These are phyloP conservation scores for Begonia loranthoides DNA, from an alignment of 306 rosid genomes.

Conservation along the genomic window DNA sequence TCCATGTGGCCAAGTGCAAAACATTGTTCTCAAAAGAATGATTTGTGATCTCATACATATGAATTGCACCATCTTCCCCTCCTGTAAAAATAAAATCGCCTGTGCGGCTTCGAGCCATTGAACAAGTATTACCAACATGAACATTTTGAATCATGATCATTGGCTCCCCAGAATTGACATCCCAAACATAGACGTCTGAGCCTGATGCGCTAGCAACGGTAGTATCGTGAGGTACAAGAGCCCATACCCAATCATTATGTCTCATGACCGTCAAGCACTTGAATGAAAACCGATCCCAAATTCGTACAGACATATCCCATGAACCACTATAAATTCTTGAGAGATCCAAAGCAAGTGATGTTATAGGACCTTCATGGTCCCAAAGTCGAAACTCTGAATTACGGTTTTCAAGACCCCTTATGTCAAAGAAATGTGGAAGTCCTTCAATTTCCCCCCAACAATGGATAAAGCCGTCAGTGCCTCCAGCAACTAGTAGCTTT, in stretches of 20 bases:
- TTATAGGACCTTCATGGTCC: slow-evolving; percentile 91
- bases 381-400: slow-evolving; percentile 62
- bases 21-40: slow-evolving; percentile 17
- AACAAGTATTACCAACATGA: slow-evolving; percentile 60
- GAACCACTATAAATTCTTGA: slow-evolving; percentile 89
- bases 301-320: slow-evolving; percentile 87
- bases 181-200: slow-evolving; percentile 84
- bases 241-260: slow-evolving; percentile 95
- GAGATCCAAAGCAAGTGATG: slow-evolving; percentile 76
- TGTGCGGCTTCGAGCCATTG: slow-evolving; percentile 61
- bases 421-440: slow-evolving; percentile 54
- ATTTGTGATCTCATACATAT: slow-evolving; percentile 56
- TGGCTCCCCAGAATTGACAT: slow-evolving; percentile 39
- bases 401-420: slow-evolving; percentile 39
- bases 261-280: slow-evolving; percentile 51
- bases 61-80: slow-evolving; percentile 84
- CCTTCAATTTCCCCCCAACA: slow-evolving; percentile 87
- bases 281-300: slow-evolving; percentile 70
- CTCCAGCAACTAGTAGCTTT: slow-evolving; percentile 63
- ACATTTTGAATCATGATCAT: slow-evolving; percentile 37
- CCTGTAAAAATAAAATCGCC: slow-evolving; percentile 82
- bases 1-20: slow-evolving; percentile 50
- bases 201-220: slow-evolving; percentile 68
- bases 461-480: slow-evolving; percentile 82
- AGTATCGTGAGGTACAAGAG: slow-evolving; percentile 59